phyloP scores from a whole-genome alignment of 1,284 basidiomycete genomes.

The Trametes pubescens region DNA sequence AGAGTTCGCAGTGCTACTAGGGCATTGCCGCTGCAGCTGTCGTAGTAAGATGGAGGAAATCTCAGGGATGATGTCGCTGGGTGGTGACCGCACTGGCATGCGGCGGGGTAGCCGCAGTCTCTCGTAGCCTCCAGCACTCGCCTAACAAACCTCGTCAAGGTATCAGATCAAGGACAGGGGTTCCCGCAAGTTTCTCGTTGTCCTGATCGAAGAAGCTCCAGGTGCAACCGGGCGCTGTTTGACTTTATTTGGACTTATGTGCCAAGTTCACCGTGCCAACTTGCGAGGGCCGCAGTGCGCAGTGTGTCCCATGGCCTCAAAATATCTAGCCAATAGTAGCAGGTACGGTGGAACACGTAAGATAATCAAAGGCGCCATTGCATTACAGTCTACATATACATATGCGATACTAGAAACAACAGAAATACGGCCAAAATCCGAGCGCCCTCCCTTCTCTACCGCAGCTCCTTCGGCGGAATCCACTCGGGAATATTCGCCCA shows the following conservation, averaged over 20 bases:
- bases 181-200: no score
- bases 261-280: background rate
- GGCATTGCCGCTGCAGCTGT: background rate
- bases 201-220: background rate
- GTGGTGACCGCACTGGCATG: background rate
- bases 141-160: background rate
- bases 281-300: background rate
- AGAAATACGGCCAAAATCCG: background rate
- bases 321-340: background rate
- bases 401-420: background rate
- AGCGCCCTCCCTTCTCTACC: slow-evolving; percentile 42
- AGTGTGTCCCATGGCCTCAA: background rate
- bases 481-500: slow-evolving; percentile 81
- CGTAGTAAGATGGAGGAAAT: background rate
- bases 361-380: background rate
- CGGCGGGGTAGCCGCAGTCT: background rate
- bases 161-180: background rate
- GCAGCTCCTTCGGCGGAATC: slow-evolving; percentile 77
- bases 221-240: slow-evolving; percentile 10
- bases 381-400: slow-evolving; percentile 1
- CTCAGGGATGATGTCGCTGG: background rate
- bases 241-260: slow-evolving; percentile 25
- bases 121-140: background rate
- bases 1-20: background rate
- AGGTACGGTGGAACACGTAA: background rate